A percentile compares a stretch with the other conserved stretches of the same genome.
These are phyloP conservation scores for Eruca vesicaria DNA, from an alignment of 441 rosid genomes.

Conservation along the genomic window DNA sequence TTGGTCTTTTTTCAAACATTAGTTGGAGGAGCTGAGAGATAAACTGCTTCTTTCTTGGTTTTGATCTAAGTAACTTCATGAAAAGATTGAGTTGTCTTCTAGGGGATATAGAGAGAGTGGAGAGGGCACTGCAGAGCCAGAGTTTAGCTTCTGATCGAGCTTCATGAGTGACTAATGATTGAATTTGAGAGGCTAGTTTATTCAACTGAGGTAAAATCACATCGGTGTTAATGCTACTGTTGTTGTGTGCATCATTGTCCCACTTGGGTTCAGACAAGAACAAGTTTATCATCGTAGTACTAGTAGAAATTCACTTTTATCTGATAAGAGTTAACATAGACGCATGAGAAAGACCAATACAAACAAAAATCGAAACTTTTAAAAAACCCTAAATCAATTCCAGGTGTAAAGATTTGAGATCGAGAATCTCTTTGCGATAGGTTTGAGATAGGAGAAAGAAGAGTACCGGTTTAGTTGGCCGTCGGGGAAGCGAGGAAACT, in stretches of 20 bases:
- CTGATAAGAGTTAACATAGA: no score
- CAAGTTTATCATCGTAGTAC: slow-evolving; percentile 33
- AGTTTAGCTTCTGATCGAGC: slow-evolving; percentile 80
- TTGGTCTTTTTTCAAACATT: slow-evolving; percentile 57
- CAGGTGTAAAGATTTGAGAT: neutral
- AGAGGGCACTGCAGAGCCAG: slow-evolving; percentile 72
- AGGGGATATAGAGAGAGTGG: slow-evolving; percentile 42
- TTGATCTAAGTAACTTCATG: slow-evolving; percentile 50
- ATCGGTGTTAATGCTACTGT: slow-evolving; percentile 28
- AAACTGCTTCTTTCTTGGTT: slow-evolving; percentile 40
- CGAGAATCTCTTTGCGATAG: neutral
- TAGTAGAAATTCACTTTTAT: neutral
- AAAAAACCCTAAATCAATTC: neutral
- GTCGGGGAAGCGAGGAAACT: neutral
- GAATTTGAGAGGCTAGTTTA: slow-evolving; percentile 50
- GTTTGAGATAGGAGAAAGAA: neutral
- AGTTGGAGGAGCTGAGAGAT: slow-evolving; percentile 65
- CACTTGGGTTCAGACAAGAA: slow-evolving; percentile 49
- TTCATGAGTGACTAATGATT: slow-evolving; percentile 53
- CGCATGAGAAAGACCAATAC: neutral
- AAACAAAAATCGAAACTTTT: neutral
- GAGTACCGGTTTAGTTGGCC: neutral
- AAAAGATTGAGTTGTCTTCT: slow-evolving; percentile 55
- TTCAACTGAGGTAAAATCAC: slow-evolving; percentile 46
- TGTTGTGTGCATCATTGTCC: slow-evolving; percentile 30